Evolutionary conservation across 2,329 filamentous ascomycete genomes (phyloP).

Genomic region (Cladosporium sp.): DNA sequence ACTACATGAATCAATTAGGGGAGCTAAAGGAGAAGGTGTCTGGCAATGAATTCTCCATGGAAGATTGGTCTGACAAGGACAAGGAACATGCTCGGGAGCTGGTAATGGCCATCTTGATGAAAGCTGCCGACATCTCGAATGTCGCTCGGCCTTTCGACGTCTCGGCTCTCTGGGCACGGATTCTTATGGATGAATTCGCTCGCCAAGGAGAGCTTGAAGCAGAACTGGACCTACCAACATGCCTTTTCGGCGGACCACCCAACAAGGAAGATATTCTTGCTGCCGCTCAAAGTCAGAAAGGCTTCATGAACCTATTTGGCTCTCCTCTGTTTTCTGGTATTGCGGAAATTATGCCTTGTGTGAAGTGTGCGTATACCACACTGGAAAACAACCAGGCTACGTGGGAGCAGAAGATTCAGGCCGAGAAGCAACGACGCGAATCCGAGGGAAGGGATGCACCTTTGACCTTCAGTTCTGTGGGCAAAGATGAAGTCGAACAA

Average conservation of each 20-base stretch:
- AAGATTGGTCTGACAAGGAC: constrained; percentile 72
- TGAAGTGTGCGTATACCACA: constrained; percentile 80
- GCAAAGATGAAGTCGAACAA: constrained; percentile 28
- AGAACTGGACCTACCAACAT: constrained; percentile 81
- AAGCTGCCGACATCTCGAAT: constrained; percentile 98
- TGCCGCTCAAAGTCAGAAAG: constrained; percentile 80
- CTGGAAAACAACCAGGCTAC: constrained; percentile 70
- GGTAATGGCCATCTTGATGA: constrained; percentile 88
- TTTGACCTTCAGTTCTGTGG: constrained; percentile 31
- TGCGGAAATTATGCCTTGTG: constrained; percentile 76
- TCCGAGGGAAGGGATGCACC: constrained; percentile 20
- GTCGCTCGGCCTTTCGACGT: constrained; percentile 81
- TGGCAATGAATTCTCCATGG: constrained; percentile 39
- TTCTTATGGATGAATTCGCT: constrained; percentile 92
- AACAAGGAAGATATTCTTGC: constrained; percentile 80
- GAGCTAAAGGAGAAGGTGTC: constrained; percentile 67
- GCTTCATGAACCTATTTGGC: constrained; percentile 96
- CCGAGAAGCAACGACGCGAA: constrained; percentile 53
- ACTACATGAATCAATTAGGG: constrained; percentile 89
- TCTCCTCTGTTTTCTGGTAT: constrained; percentile 87
- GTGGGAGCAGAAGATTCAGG: constrained; percentile 66
- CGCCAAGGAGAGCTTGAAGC: constrained; percentile 88
- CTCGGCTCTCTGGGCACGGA: constrained; percentile 83
- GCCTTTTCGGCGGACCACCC: constrained; percentile 72
- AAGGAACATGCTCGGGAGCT: constrained; percentile 73